These are phyloP conservation scores for Diaporthe nobilis DNA, from an alignment of 2,329 filamentous ascomycete species.

Conservation along the genomic window DNA sequence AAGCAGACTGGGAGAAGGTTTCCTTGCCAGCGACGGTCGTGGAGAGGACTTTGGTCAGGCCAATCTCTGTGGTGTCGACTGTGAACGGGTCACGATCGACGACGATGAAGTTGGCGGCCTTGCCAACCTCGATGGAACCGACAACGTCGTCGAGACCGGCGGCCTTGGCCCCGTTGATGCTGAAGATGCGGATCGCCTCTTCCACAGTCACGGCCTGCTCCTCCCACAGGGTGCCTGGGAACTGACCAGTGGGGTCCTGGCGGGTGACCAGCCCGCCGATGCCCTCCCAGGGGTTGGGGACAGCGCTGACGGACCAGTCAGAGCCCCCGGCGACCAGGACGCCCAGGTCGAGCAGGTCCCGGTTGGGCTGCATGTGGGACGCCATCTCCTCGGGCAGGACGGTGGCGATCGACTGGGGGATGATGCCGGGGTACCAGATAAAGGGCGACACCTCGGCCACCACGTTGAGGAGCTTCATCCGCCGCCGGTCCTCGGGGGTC, in stretches of 20 bases:
- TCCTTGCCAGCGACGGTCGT: conserved; percentile 1
- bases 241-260: not conserved
- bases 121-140: conserved; percentile 3
- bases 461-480: not conserved
- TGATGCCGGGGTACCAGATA: not conserved
- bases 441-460: conserved; percentile 6
- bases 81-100: not conserved
- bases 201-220: conserved; percentile 6
- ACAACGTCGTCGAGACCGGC: conserved; percentile 1
- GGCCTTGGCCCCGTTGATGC: conserved; percentile 2
- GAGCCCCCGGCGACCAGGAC: conserved; percentile 1
- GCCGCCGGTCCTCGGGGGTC: not conserved
- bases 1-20: not conserved
- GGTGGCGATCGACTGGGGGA: not conserved
- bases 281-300: not conserved
- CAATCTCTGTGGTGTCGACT: not conserved
- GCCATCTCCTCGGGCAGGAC: not conserved
- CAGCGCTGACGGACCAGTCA: conserved; percentile 9
- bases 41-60: not conserved
- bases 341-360: not conserved
- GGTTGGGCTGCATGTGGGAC: conserved; percentile 8
- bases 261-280: not conserved
- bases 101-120: conserved; percentile 5
- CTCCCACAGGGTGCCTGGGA: conserved; percentile 1
- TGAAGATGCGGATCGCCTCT: not conserved